Evolutionary conservation across 495 filamentous ascomycete species (phyloP).

Genomic region (Aspergillus affinis): DNA sequence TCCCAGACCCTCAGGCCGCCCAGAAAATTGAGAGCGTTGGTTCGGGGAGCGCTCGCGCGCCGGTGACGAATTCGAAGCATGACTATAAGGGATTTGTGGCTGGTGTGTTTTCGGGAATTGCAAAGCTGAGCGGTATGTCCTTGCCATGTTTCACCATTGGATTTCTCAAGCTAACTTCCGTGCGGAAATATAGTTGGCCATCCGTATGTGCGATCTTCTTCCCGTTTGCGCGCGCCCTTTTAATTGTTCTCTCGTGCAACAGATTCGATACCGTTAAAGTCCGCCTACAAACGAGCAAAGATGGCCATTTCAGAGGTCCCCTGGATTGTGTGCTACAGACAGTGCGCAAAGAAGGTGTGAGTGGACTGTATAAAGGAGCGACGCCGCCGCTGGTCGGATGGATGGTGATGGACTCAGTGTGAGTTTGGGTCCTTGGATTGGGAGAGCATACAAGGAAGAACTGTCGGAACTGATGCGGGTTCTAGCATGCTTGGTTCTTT

Average conservation of each 20-base stretch:
- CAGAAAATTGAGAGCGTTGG: slow-evolving; percentile 3
- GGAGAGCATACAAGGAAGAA: background rate
- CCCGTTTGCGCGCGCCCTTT: background rate
- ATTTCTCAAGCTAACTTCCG: slow-evolving; percentile 16
- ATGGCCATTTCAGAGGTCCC: slow-evolving; percentile 77
- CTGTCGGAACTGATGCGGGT: background rate
- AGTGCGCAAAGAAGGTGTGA: slow-evolving; percentile 73
- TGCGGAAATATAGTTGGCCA: slow-evolving; percentile 54
- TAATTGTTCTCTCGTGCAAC: background rate
- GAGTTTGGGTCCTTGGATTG: slow-evolving; percentile 15
- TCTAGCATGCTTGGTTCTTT: slow-evolving; percentile 84
- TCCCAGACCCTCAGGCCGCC: slow-evolving; percentile 17
- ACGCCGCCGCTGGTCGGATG: slow-evolving; percentile 89
- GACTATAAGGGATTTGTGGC: slow-evolving; percentile 93
- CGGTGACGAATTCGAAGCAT: slow-evolving; percentile 23
- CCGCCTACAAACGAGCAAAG: slow-evolving; percentile 82
- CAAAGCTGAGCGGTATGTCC: slow-evolving; percentile 77
- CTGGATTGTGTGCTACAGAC: slow-evolving; percentile 84
- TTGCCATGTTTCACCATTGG: background rate
- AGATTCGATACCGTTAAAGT: slow-evolving; percentile 96
- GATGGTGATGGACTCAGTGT: slow-evolving; percentile 97
- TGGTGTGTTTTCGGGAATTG: slow-evolving; percentile 88
- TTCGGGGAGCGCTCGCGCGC: slow-evolving; percentile 6
- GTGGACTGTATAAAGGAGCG: slow-evolving; percentile 83
- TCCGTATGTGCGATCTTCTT: slow-evolving; percentile 50